phyloP scores from a whole-genome alignment of 1,139 yeast genomes.

The Suhomyces bolitotheri region DNA sequence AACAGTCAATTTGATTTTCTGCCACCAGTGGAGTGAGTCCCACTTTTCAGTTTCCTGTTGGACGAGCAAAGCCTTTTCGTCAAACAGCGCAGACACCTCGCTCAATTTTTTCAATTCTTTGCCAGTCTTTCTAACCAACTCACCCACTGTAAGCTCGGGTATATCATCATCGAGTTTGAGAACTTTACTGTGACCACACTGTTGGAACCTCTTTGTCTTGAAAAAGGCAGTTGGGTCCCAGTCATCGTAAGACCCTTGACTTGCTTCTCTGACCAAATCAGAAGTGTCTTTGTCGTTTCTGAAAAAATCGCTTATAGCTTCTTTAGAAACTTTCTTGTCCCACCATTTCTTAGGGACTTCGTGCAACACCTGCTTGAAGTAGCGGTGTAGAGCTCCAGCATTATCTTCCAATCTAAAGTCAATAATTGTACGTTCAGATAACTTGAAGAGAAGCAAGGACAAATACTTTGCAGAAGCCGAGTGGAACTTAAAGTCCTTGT shows the following conservation, averaged over 20 bases:
- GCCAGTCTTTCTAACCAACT: constrained; percentile 28
- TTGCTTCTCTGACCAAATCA: constrained; percentile 21
- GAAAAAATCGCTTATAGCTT: constrained; percentile 22
- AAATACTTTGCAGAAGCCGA: constrained; percentile 58
- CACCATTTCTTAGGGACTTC: constrained; percentile 33
- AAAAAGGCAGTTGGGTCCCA: constrained; percentile 23
- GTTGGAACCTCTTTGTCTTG: constrained; percentile 22
- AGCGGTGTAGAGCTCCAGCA: constrained; percentile 31
- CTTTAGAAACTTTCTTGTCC: constrained; percentile 13
- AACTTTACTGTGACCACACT: constrained; percentile 23
- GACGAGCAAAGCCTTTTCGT: constrained; percentile 33
- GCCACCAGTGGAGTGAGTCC: constrained; percentile 38
- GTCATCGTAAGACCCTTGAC: constrained; percentile 23
- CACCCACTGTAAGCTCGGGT: constrained; percentile 28
- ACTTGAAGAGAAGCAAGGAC: constrained; percentile 53
- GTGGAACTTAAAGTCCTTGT: constrained; percentile 55
- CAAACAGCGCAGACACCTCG: constrained; percentile 37
- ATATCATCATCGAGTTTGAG: constrained; percentile 12
- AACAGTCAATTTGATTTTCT: constrained; percentile 40
- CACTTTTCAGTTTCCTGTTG: constrained; percentile 38
- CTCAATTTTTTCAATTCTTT: constrained; percentile 29
- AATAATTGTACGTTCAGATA: constrained; percentile 57
- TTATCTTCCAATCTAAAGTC: constrained; percentile 40
- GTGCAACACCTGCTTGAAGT: constrained; percentile 30
- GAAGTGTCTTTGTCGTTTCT: constrained; percentile 20